These are phyloP conservation scores for Paramecium caudatum DNA, from an alignment of 73 alveolate species.

Conservation along the genomic window DNA sequence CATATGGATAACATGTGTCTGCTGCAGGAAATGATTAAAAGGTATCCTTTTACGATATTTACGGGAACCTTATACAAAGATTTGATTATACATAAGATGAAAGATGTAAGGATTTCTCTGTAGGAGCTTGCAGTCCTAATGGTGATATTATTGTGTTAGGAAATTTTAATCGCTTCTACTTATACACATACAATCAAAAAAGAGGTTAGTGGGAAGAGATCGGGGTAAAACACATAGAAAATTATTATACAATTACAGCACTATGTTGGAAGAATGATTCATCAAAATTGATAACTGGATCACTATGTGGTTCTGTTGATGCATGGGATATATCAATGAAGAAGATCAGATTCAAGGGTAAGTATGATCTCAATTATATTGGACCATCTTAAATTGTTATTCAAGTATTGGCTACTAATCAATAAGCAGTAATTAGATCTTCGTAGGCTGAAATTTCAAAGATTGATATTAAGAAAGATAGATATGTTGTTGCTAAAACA, in stretches of 20 bases:
- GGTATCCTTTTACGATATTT: constrained; percentile 95
- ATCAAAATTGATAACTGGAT: constrained; percentile 97
- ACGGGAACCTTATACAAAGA: constrained; percentile 95
- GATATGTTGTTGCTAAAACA: constrained; percentile 97
- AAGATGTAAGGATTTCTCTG: constrained; percentile 97
- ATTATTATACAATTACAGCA: constrained; percentile 99
- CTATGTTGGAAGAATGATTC: constrained; percentile 99
- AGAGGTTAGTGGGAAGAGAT: constrained; percentile 98
- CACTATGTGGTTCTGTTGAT: constrained; percentile 98
- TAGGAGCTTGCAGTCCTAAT: constrained; percentile 96
- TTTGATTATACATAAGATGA: constrained; percentile 98
- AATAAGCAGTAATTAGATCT: constrained; percentile 82
- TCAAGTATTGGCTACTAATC: constrained; percentile 69
- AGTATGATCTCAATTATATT: constrained; percentile 98
- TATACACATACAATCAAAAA: constrained; percentile 93
- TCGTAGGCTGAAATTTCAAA: constrained; percentile 98
- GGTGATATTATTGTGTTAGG: constrained; percentile 99
- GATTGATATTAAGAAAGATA: constrained; percentile 98
- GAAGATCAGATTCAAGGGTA: constrained; percentile 97
- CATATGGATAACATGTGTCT: constrained; percentile 97
- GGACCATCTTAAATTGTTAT: constrained; percentile 98
- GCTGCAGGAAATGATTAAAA: constrained; percentile 99
- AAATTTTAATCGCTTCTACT: constrained; percentile 97
- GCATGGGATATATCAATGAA: constrained; percentile 97
- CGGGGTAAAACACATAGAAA: constrained; percentile 95